Evolutionary conservation across 2,329 filamentous ascomycete species (phyloP), one percentile per base, ranked within the genome.

Genomic region (Westerdykella ornata): DNA sequence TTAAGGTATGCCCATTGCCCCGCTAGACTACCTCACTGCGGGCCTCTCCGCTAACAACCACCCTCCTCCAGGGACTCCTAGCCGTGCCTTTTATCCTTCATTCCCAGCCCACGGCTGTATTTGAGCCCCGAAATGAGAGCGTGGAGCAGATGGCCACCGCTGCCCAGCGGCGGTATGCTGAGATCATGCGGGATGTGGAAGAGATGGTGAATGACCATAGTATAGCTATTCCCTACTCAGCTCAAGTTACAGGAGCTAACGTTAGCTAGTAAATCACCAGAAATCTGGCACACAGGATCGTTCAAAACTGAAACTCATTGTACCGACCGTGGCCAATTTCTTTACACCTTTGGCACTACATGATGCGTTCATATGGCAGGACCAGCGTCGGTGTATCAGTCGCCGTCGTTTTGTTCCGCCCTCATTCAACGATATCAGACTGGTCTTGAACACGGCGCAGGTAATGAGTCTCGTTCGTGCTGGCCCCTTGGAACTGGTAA

Each of bases 61-160:
- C 13, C 14, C 9, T 20, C 30, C 13, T 26, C 17, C 30, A 66
- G 63, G 63, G 63, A 20, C 77, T 97, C 3, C 74, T 97, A 11
- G 92, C 92, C 1, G 90, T 97, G 1, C 92, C 92, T 0, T 98
- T 98, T 62, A 90, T 98, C 30, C 78, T 98, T 40, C 88, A 95
- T 65, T 96, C 90, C 1, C 89, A 97, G 62, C 92, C 92, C 3
- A 94, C 88, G 1, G 88, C 88, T 15, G 80, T 88, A 32, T 88
- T 90, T 57, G 83, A 89, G 49, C 74, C 78, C 42, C 75, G 80
- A 53, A 78, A 78, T 46, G 72, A 77, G 41, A 77, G 74, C 41
- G 77, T 90, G 38, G 71, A 76, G 34, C 76, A 82, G 43, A 88
- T 90, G 73, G 85, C 86, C 4, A 78, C 80, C 43, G 83, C 86